Percentiles rank a stretch among this genome's conserved stretches.
These are phyloP conservation scores for Trichoderma pleuroti DNA, from an alignment of 2,329 filamentous ascomycete species.

Conservation along the genomic window DNA sequence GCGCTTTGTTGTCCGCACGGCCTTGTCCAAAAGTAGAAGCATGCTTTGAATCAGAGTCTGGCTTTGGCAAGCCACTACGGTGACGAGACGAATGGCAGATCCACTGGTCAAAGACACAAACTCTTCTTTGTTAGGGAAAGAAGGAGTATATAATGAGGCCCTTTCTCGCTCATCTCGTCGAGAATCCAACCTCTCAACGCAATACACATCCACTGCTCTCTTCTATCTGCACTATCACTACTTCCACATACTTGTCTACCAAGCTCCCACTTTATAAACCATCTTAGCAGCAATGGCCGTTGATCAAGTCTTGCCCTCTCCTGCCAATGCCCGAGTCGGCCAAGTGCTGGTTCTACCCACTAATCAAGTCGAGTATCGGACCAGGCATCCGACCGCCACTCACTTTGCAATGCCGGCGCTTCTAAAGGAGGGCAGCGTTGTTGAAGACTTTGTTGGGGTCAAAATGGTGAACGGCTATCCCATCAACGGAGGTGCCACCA, in stretches of 20 bases:
- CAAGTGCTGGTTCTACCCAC: constrained; percentile 26
- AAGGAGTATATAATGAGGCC: not conserved
- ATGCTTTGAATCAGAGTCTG: not conserved
- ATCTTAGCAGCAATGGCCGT: not conserved
- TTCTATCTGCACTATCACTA: not conserved
- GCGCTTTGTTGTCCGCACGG: no score
- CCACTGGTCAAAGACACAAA: not conserved
- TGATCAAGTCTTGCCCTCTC: constrained; percentile 25
- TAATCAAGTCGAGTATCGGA: constrained; percentile 22
- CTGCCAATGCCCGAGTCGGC: constrained; percentile 20
- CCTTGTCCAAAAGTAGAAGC: no score
- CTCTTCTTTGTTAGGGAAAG: not conserved
- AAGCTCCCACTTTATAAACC: not conserved
- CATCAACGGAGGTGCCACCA: constrained; percentile 17
- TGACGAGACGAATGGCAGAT: not conserved
- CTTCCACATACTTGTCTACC: not conserved
- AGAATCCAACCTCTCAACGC: not conserved
- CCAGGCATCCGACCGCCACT: constrained; percentile 15
- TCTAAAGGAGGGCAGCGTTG: constrained; percentile 20
- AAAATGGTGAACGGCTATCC: no score
- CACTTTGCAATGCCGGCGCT: constrained; percentile 31
- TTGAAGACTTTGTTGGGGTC: no score
- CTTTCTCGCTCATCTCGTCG: not conserved
- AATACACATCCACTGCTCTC: not conserved
- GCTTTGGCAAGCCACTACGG: not conserved